phyloP scores from a whole-genome alignment of 1,284 basidiomycete genomes.

The Apiotrichum sp. region DNA sequence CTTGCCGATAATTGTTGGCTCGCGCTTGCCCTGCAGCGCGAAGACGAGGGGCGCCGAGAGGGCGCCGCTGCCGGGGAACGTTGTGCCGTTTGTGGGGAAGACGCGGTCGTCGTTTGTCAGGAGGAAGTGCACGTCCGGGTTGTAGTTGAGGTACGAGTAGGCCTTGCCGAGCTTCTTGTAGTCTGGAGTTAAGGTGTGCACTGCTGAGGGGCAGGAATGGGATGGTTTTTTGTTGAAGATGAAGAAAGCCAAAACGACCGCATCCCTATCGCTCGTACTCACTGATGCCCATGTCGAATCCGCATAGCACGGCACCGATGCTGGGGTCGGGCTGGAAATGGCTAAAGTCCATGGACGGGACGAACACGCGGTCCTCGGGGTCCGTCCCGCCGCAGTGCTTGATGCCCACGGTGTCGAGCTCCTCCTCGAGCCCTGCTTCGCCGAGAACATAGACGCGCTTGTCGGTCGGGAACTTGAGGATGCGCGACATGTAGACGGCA shows the following conservation, averaged over 20 bases:
- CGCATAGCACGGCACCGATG: conserved; percentile 86
- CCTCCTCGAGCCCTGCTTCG: conserved; percentile 86
- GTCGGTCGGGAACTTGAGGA: conserved; percentile 79
- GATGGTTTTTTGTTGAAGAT: too few species aligned
- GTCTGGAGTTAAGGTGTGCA: conserved; percentile 49
- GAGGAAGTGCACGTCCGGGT: conserved; percentile 77
- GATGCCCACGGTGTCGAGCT: conserved; percentile 77
- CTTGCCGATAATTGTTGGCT: conserved; percentile 81
- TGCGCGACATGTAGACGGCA: conserved; percentile 84
- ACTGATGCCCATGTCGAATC: conserved; percentile 55
- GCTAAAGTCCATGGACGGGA: conserved; percentile 63
- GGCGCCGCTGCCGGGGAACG: conserved; percentile 70
- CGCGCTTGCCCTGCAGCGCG: conserved; percentile 57
- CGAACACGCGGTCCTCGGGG: conserved; percentile 69
- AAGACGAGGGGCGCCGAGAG: conserved; percentile 75
- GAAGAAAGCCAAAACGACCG: not conserved
- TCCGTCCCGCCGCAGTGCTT: conserved; percentile 75
- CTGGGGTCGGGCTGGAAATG: conserved; percentile 66
- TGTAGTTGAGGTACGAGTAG: conserved; percentile 77
- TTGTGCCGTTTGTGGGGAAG: conserved; percentile 70
- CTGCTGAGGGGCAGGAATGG: too few species aligned
- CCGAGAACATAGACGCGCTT: conserved; percentile 97
- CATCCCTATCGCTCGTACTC: conserved; percentile 9
- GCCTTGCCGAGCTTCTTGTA: conserved; percentile 93
- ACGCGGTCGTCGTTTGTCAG: conserved; percentile 91